Conservation (phyloP, 805 yeast species). For the Yamadazyma ubonensis region DNA sequence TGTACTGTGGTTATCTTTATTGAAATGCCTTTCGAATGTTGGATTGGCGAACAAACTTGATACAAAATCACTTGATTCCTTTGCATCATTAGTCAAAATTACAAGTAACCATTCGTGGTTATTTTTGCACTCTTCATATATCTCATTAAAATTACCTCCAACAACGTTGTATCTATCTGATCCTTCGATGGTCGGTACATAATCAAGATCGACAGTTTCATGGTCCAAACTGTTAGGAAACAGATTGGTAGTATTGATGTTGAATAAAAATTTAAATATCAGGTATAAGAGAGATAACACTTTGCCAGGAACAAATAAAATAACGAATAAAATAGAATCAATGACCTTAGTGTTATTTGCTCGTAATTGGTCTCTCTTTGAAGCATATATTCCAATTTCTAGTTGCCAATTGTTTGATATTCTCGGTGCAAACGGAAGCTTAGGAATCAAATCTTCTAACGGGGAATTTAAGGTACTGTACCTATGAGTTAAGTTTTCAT, state of each 20-base stretch:
- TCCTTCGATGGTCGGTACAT: slow-evolving; percentile 9
- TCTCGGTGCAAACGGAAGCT: slow-evolving; percentile 40
- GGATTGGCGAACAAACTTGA: slow-evolving; percentile 16
- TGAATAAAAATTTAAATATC: slow-evolving; percentile 11
- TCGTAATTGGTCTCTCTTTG: slow-evolving; percentile 14
- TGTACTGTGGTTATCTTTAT: slow-evolving; percentile 25
- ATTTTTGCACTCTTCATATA: slow-evolving; percentile 27
- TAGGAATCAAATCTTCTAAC: slow-evolving; percentile 26
- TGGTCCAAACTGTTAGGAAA: slow-evolving; percentile 29
- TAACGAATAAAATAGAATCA: slow-evolving; percentile 12
- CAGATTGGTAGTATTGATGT: slow-evolving; percentile 14
- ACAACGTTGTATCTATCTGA: slow-evolving; percentile 13
- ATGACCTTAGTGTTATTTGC: slow-evolving; percentile 3
- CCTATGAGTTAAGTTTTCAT: slow-evolving; percentile 10
- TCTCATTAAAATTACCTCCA: slow-evolving; percentile 27
- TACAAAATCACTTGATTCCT: slow-evolving; percentile 20
- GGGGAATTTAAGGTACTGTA: slow-evolving; percentile 8
- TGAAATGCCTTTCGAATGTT: slow-evolving; percentile 22
- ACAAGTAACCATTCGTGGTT: slow-evolving; percentile 35
- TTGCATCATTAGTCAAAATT: slow-evolving; percentile 28
- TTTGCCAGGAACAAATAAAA: slow-evolving; percentile 12
- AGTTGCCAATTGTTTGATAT: slow-evolving; percentile 42
- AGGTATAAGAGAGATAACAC: slow-evolving; percentile 8
- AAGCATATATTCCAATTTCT: slow-evolving; percentile 40
- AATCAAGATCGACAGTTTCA: slow-evolving; percentile 23